These are phyloP conservation scores for Heliamphora pulchella DNA, from an alignment of 179 eudicot genomes.

Conservation along the genomic window DNA sequence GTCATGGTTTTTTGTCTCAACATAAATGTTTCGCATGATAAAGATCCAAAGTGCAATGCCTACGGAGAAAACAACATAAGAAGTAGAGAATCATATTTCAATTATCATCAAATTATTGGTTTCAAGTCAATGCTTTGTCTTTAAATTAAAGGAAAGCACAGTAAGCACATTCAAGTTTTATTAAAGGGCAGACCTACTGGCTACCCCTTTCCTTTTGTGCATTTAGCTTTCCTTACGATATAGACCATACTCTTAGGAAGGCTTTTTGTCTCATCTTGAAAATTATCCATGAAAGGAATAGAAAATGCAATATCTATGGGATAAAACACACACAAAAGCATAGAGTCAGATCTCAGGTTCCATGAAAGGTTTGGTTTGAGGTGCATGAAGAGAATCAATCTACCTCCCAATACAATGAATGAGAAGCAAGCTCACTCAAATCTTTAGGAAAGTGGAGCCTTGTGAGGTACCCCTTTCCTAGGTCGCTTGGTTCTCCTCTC, in stretches of 20 bases:
- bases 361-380: background rate
- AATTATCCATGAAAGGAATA: background rate
- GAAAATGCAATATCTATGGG: background rate
- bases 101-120: background rate
- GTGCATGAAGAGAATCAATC: background rate
- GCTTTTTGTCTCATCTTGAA: constrained; percentile 5
- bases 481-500: constrained; percentile 20
- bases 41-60: background rate
- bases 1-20: background rate
- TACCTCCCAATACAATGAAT: background rate
- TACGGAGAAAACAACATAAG: background rate
- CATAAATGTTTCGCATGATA: constrained; percentile 5
- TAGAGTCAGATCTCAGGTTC: background rate
- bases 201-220: constrained; percentile 1
- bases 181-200: background rate
- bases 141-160: background rate
- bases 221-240: background rate
- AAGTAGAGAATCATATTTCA: constrained; percentile 4
- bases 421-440: constrained; percentile 6
- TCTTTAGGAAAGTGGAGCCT: constrained; percentile 34
- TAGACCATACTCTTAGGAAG: background rate
- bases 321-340: constrained; percentile 7
- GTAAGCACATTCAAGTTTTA: background rate
- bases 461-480: constrained; percentile 47
- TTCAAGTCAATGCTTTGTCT: background rate